A percentile compares a stretch with the other conserved stretches of the same genome.
Evolutionary conservation across 1,284 basidiomycete genomes (phyloP).

Genomic region (Coniferiporia sulphurascens): DNA sequence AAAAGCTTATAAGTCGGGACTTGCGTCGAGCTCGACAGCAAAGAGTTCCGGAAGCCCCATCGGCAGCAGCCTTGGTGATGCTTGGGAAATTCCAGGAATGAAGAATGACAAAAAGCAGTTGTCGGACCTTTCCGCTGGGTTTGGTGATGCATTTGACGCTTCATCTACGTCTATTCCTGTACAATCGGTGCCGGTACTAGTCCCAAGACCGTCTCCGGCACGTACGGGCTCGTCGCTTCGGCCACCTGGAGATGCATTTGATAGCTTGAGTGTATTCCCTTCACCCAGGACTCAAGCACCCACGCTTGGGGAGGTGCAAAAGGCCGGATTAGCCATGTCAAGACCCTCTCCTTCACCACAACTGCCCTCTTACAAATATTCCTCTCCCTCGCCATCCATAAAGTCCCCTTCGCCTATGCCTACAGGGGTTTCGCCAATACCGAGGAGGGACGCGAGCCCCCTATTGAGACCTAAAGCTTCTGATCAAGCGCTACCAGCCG

Average conservation of each 20-base stretch:
- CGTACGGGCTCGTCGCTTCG: conserved; percentile 17
- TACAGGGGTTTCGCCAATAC: conserved; percentile 4
- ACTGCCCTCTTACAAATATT: conserved; percentile 24
- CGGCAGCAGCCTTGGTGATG: conserved; percentile 11
- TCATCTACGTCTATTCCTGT: conserved; percentile 39
- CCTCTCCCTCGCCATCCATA: conserved; percentile 38
- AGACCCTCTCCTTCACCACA: conserved; percentile 25
- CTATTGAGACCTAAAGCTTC: conserved; percentile 17
- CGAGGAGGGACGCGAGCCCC: conserved; percentile 9
- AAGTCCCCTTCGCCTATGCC: conserved; percentile 24
- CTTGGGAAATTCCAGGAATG: conserved; percentile 16
- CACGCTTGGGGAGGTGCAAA: conserved; percentile 71
- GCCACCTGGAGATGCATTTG: conserved; percentile 64
- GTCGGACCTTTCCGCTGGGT: conserved; percentile 15
- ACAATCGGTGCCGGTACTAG: conserved; percentile 21
- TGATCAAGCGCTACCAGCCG: conserved; percentile 43
- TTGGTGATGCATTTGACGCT: conserved; percentile 24
- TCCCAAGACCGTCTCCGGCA: background rate
- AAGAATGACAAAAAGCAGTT: background rate
- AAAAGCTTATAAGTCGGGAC: conserved; percentile 18
- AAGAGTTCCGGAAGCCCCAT: conserved; percentile 8
- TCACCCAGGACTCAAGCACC: conserved; percentile 44
- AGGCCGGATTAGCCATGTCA: conserved; percentile 28
- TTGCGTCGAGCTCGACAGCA: conserved; percentile 7
- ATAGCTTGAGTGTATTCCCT: conserved; percentile 56